Percentiles rank a stretch among this genome's conserved stretches.
Conservation (phyloP, 2,329 filamentous ascomycete species). For the Blumeria graminis region DNA sequence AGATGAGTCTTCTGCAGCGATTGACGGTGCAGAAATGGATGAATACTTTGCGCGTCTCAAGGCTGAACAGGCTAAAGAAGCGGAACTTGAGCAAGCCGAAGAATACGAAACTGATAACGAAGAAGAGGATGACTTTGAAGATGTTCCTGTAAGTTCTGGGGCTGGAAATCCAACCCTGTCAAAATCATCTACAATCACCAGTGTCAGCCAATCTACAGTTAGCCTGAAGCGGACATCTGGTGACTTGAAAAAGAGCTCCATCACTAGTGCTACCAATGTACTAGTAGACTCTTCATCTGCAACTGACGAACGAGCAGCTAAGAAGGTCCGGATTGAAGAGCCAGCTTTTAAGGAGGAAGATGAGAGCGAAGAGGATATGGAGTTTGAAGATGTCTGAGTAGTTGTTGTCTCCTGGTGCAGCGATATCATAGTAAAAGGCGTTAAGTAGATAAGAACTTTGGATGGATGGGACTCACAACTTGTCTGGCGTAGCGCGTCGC, state of each 20-base stretch:
- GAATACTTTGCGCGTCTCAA: constrained; percentile 44
- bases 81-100: constrained; percentile 25
- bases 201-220: not conserved
- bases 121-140: constrained; percentile 25
- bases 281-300: constrained; percentile 15
- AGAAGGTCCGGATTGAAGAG: constrained; percentile 36
- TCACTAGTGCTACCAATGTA: constrained; percentile 12
- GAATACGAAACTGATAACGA: constrained; percentile 24
- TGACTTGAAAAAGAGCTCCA: constrained; percentile 12
- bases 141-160: constrained; percentile 16
- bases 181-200: constrained; percentile 8
- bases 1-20: constrained; percentile 19
- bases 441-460: too few relatives aligned
- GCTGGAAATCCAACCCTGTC: constrained; percentile 9
- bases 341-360: constrained; percentile 18
- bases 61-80: constrained; percentile 29
- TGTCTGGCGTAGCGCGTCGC: too few relatives aligned
- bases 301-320: constrained; percentile 24
- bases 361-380: constrained; percentile 29
- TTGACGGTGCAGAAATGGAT: constrained; percentile 33
- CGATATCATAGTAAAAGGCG: too few relatives aligned
- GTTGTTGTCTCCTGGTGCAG: too few relatives aligned
- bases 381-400: constrained; percentile 30
- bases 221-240: constrained; percentile 4
- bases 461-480: too few relatives aligned